Base-by-base conservation (phyloP, 352 stramenopile species). In the Phytophthora idaei region DNA sequence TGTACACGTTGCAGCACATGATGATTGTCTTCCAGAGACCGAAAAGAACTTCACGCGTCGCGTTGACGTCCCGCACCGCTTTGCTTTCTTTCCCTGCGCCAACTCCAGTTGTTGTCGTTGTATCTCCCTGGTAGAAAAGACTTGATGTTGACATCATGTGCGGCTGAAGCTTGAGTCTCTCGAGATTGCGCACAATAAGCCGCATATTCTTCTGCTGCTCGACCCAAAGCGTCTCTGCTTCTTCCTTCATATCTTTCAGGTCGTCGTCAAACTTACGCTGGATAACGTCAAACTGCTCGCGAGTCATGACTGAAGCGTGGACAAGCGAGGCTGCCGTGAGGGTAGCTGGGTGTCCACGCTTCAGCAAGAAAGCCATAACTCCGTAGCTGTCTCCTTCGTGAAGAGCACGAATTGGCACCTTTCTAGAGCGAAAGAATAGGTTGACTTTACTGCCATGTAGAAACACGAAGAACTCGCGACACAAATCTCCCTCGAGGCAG, bases 321-420 rank as follows among this genome's bases (percentile, higher is more conserved):
- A 93, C 71, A 0, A 73, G 45, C 0, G 85, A 90, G 1, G 70
- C 76, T 1, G 85, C 70, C 10, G 72, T 68, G 1, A 93, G 64
- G 11, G 83, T 90, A n/a, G 71, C 74, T 0, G 81, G 36, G 46
- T 91, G 77, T 0, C 78, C 27, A 0, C 58, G 57, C 8, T 71
- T 72, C 5, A 91, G 50, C n/a, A 94, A 42, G 53, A 94, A 92
- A 51, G 86, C 80, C 32, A 62, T 84, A 1, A 84, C 85, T 1
- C 85, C 85, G 15, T 90, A 93, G 61, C 81, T 89, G n/a, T 90
- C 77, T 3, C 79, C 83, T 41, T 85, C 77, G 7, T 88, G 73
- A 8, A 92, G 67, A 4, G 81, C 83, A 3, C 80, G 78, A 14
- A 91, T 60, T 0, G 81, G 87, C 1, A 84, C 75, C 6, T 70